phyloP scores from a whole-genome alignment of 805 yeast species.

The Metschnikowia proteae region DNA sequence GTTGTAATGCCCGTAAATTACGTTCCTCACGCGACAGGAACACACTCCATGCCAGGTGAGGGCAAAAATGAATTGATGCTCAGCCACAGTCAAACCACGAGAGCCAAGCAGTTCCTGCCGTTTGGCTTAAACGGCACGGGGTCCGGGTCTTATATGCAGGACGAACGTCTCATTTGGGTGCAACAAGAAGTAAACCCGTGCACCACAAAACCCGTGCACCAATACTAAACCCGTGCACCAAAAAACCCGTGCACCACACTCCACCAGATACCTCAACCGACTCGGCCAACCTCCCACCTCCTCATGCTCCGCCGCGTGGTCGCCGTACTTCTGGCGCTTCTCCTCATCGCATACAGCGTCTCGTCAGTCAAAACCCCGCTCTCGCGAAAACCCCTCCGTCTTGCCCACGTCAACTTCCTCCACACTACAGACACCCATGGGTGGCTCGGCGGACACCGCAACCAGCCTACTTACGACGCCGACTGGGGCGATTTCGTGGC shows the following conservation, averaged over 20 bases:
- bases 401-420: conserved; percentile 67
- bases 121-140: too few relatives aligned
- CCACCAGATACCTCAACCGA: background rate
- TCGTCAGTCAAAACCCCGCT: background rate
- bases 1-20: too few relatives aligned
- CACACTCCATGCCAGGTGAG: too few relatives aligned
- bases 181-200: too few relatives aligned
- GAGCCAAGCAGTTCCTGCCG: too few relatives aligned
- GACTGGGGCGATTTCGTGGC: conserved; percentile 92
- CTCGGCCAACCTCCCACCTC: background rate
- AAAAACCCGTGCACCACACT: background rate
- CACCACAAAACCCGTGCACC: too few relatives aligned
- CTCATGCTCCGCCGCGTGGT: background rate
- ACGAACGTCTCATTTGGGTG: too few relatives aligned
- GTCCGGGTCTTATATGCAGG: too few relatives aligned
- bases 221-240: too few relatives aligned
- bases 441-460: conserved; percentile 88
- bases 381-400: conserved; percentile 6
- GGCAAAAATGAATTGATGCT: too few relatives aligned
- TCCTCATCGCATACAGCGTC: background rate
- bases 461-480: conserved; percentile 71
- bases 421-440: conserved; percentile 98
- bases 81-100: too few relatives aligned
- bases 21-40: too few relatives aligned
- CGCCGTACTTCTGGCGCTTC: background rate